Evolutionary conservation across 352 stramenopile genomes (phyloP).

Genomic region (Phytophthora rubi): DNA sequence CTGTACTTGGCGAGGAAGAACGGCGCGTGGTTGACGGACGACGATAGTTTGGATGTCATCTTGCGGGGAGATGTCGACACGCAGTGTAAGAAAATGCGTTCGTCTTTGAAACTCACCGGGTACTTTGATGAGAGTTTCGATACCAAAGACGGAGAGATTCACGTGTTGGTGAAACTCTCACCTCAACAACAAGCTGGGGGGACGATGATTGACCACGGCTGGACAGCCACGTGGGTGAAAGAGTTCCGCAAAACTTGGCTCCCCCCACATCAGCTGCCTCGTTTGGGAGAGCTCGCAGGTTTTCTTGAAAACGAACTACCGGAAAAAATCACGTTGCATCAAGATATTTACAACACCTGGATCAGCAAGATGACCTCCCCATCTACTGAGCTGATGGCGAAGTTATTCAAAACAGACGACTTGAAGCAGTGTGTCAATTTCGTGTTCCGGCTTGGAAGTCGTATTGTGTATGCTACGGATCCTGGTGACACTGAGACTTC

Average conservation of each 20-base stretch:
- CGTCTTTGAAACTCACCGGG: neutral
- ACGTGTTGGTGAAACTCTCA: too few relatives aligned
- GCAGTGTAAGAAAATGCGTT: neutral
- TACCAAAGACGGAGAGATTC: too few relatives aligned
- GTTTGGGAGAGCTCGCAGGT: too few relatives aligned
- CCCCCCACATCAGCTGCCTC: too few relatives aligned
- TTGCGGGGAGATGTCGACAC: too few relatives aligned
- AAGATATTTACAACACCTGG: too few relatives aligned
- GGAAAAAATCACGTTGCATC: too few relatives aligned
- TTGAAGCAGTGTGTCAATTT: neutral
- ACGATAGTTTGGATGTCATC: neutral
- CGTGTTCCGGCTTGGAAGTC: neutral
- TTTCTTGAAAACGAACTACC: too few relatives aligned
- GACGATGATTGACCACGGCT: neutral
- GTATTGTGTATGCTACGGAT: neutral
- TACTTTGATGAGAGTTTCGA: neutral
- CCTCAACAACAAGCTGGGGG: too few relatives aligned
- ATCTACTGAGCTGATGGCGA: neutral
- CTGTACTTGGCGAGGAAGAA: neutral
- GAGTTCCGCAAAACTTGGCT: neutral
- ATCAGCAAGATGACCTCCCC: too few relatives aligned
- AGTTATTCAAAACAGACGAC: neutral
- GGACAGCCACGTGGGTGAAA: neutral
- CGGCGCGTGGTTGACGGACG: neutral
- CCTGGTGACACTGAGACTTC: constrained; percentile 29